Evolutionary conservation across 306 rosid species (phyloP).

Genomic region (Cicer chorassanicum): DNA sequence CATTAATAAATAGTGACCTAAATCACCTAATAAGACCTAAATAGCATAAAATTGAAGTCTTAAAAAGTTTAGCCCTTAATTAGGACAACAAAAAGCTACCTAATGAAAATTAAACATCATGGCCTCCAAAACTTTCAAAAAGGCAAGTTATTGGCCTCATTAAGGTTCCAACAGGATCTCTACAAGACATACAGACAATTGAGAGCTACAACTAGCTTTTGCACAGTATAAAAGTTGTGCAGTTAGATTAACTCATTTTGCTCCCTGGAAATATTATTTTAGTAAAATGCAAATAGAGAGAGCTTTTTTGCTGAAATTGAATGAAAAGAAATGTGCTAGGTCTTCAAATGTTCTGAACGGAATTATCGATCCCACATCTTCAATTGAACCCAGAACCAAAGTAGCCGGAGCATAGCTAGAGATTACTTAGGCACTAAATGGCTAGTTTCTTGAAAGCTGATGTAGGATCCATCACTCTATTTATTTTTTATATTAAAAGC

Average conservation of each 20-base stretch:
- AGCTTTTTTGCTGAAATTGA: background rate
- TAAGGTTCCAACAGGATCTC: conserved; percentile 32
- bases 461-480: too few relatives aligned
- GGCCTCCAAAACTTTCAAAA: background rate
- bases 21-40: conserved; percentile 19
- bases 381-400: too few relatives aligned
- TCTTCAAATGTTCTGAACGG: conserved; percentile 8
- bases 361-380: background rate
- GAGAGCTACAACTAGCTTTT: conserved; percentile 30
- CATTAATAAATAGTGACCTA: conserved; percentile 16
- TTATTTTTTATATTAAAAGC: too few relatives aligned
- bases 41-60: conserved; percentile 7
- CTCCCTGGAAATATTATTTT: background rate
- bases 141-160: conserved; percentile 8
- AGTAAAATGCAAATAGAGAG: background rate
- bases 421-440: too few relatives aligned
- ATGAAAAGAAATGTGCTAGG: background rate
- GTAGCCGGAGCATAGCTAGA: too few relatives aligned
- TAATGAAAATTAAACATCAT: conserved; percentile 22
- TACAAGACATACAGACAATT: background rate
- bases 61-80: background rate
- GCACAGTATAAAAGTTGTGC: conserved; percentile 2
- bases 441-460: too few relatives aligned
- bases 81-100: conserved; percentile 22
- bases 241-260: background rate